Evolutionary conservation across 2,329 filamentous ascomycete species (phyloP).

Genomic region (Lachnellula cervina): DNA sequence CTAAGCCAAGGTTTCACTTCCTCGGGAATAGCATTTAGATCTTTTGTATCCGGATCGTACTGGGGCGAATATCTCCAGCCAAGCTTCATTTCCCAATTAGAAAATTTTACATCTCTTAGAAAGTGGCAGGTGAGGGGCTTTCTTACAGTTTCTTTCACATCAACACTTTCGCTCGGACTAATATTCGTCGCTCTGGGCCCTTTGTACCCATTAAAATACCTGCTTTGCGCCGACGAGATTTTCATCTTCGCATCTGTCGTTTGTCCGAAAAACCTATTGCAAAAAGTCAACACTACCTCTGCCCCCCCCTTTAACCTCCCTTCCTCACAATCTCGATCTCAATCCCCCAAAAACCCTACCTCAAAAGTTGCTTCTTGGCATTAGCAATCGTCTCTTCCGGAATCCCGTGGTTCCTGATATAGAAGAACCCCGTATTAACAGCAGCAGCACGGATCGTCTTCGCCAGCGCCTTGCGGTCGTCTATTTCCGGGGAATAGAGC

Average conservation of each 20-base stretch:
- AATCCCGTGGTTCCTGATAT: slow-evolving; percentile 42
- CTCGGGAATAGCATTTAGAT: slow-evolving; percentile 39
- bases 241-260: slow-evolving; percentile 39
- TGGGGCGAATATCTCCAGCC: slow-evolving; percentile 48
- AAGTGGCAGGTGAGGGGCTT: background rate
- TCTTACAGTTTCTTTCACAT: slow-evolving; percentile 43
- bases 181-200: slow-evolving; percentile 39
- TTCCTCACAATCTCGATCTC: too few relatives aligned
- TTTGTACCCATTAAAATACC: slow-evolving; percentile 45
- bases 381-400: slow-evolving; percentile 29
- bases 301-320: too few relatives aligned
- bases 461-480: slow-evolving; percentile 36
- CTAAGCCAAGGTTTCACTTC: slow-evolving; percentile 40
- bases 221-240: slow-evolving; percentile 33
- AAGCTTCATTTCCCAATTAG: slow-evolving; percentile 23
- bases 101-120: slow-evolving; percentile 15
- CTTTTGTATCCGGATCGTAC: slow-evolving; percentile 43
- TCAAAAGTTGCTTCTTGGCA: slow-evolving; percentile 27
- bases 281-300: background rate
- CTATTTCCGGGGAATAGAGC: slow-evolving; percentile 33
- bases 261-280: slow-evolving; percentile 46
- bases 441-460: slow-evolving; percentile 36
- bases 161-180: slow-evolving; percentile 45
- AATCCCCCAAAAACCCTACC: slow-evolving; percentile 12
- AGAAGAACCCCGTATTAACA: slow-evolving; percentile 44